Percentiles rank a stretch among this genome's conserved stretches.
These are phyloP conservation scores for Ogataea corticis DNA, from an alignment of 805 yeast genomes.

Conservation along the genomic window DNA sequence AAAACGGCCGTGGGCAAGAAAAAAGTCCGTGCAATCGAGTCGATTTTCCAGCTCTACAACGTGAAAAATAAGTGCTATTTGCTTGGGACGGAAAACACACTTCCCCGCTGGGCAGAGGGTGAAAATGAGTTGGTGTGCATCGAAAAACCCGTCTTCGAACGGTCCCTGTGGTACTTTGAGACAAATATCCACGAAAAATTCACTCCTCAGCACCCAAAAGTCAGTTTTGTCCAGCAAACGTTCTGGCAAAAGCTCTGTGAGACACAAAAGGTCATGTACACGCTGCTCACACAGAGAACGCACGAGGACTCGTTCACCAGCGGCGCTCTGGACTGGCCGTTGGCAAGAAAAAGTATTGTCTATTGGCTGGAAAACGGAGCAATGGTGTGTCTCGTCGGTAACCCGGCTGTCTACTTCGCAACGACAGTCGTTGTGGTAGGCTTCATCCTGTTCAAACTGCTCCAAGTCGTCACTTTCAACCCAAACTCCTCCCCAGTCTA, in stretches of 20 bases:
- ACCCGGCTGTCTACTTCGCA: conserved; percentile 55
- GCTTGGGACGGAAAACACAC: conserved; percentile 66
- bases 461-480: conserved; percentile 19
- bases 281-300: conserved; percentile 42
- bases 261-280: conserved; percentile 57
- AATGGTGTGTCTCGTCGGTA: conserved; percentile 63
- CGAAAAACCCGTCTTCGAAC: conserved; percentile 64
- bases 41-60: conserved; percentile 72
- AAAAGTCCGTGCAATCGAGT: conserved; percentile 54
- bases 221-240: conserved; percentile 34
- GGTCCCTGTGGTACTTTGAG: conserved; percentile 77
- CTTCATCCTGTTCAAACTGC: conserved; percentile 15
- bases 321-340: conserved; percentile 66
- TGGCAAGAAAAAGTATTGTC: conserved; percentile 56
- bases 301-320: conserved; percentile 53
- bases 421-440: conserved; percentile 38
- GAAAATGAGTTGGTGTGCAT: conserved; percentile 91
- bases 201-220: conserved; percentile 32
- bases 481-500: conserved; percentile 17
- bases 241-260: conserved; percentile 55
- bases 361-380: conserved; percentile 49
- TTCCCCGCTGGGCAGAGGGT: conserved; percentile 80
- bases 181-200: conserved; percentile 56
- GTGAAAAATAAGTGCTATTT: conserved; percentile 66
- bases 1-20: conserved; percentile 34